Base-by-base conservation (phyloP, 495 filamentous ascomycete species). In the Cercophora sp. region DNA sequence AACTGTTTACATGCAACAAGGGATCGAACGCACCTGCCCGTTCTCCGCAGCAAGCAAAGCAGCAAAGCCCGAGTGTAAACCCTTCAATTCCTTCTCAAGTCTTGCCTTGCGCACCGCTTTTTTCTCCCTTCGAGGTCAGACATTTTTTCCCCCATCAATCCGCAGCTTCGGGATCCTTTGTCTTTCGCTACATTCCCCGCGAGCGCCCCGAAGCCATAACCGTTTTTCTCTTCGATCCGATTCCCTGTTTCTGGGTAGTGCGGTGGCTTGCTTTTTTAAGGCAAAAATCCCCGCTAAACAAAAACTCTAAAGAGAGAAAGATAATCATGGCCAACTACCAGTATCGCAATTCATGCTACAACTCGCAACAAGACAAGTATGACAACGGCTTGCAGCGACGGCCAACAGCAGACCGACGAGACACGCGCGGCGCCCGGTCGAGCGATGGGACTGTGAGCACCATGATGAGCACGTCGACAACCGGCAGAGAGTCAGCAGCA, bases 361-460 rank as follows among this genome's bases (percentile, higher is more conserved):
- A 60, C 51, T 56, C 52, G 34, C 67, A 64, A 41, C 61, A 51
- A 42, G 70, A 74, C 42, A 68, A 68, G 60, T 64, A 70, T 65
- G 67, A 73, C 43, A 65, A 66, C 52, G 67, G 60, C 51, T 41
- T 69, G n/a, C 69, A 72, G 51, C 66, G 63, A 35, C 53, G 62
- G 42, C 57, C 63, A 25, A 69, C 64, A 10, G 40, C 66, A 47
- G 51, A 62, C 57, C 64, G 69, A 62, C 59, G 64, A 58, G 68
- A 66, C 45, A 63, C 65, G 29, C 72, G 74, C 59, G 71, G 69
- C 63, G 74, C 72, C 36, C 61, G 74, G 46, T 72, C 72, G 29
- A 77, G 74, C 63, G 84, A 93, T 71, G 89, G 88, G 54, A 92
- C 88, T 29, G 85, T 88, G 63, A 93, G 86, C 78, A 91, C 88